Evolutionary conservation across 208 protist genomes (phyloP).

Genomic region (Acanthamoeba royreba): DNA sequence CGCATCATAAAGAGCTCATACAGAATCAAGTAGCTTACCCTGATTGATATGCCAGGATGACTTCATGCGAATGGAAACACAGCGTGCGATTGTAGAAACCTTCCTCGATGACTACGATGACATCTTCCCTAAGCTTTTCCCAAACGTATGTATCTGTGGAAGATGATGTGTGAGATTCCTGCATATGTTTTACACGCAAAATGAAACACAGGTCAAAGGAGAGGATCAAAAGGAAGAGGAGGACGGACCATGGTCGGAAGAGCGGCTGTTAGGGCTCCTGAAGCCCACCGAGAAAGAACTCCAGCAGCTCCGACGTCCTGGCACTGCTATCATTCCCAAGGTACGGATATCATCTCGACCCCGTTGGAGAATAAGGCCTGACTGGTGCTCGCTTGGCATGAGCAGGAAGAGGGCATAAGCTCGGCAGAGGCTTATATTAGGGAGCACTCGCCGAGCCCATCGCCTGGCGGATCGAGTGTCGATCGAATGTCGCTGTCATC

Average conservation of each 20-base stretch:
- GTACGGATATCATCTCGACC: neutral
- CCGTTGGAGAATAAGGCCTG: too few species aligned
- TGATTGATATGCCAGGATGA: neutral
- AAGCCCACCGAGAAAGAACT: neutral
- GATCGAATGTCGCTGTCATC: neutral
- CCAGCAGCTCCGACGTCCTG: neutral
- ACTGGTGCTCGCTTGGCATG: neutral
- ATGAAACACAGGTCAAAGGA: neutral
- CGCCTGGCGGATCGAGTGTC: neutral
- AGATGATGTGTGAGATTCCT: neutral
- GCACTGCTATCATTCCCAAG: neutral
- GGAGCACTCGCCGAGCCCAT: neutral
- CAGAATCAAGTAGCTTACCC: neutral
- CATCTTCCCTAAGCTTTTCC: conserved; percentile 29
- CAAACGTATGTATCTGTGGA: neutral
- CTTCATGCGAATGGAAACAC: conserved; percentile 24
- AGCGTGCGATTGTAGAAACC: conserved; percentile 20
- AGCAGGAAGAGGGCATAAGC: neutral
- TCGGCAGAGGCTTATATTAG: neutral
- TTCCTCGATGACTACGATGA: conserved; percentile 44
- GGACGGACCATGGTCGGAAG: neutral
- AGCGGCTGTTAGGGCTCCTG: neutral
- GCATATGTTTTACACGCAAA: neutral
- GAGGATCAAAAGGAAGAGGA: neutral
- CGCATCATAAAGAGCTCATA: too few species aligned